phyloP scores from a whole-genome alignment of 768 basidiomycete genomes.

The Mycena rosella region DNA sequence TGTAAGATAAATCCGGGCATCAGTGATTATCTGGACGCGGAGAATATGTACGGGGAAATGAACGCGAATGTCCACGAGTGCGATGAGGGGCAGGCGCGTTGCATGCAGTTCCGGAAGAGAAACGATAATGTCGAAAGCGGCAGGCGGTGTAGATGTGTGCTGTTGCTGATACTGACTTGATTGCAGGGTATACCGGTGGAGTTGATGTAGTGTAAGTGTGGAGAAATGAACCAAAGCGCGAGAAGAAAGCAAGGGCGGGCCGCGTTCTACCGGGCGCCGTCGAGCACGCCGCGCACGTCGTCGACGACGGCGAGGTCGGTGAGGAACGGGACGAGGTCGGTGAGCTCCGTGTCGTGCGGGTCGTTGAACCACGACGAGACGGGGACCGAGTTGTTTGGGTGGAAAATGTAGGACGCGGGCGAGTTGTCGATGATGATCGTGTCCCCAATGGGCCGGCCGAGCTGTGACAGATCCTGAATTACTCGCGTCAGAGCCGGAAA shows the following conservation, averaged over 20 bases:
- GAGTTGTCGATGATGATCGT: conserved; percentile 86
- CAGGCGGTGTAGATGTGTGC: conserved; percentile 28
- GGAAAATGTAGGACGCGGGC: conserved; percentile 84
- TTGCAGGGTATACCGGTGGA: conserved; percentile 40
- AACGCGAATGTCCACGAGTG: neutral
- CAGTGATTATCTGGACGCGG: conserved; percentile 31
- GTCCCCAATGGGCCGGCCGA: conserved; percentile 75
- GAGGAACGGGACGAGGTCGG: conserved; percentile 77
- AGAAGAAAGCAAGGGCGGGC: conserved; percentile 23
- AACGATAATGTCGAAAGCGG: conserved; percentile 32
- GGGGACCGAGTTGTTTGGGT: conserved; percentile 84
- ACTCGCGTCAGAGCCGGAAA: conserved; percentile 3
- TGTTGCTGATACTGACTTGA: conserved; percentile 26
- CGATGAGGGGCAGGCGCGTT: neutral
- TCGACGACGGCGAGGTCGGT: conserved; percentile 70
- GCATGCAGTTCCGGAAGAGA: neutral
- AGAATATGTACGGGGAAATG: conserved; percentile 5
- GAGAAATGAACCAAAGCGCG: conserved; percentile 31
- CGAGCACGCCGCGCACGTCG: conserved; percentile 74
- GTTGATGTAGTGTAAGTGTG: conserved; percentile 37
- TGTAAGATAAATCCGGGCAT: conserved; percentile 32
- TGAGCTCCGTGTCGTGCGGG: conserved; percentile 80
- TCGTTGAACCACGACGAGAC: conserved; percentile 86
- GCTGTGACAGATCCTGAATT: conserved; percentile 79
- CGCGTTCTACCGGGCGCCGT: conserved; percentile 49